Conservation (phyloP, 2,329 filamentous ascomycete genomes). For the Macrophomina phaseolina region DNA sequence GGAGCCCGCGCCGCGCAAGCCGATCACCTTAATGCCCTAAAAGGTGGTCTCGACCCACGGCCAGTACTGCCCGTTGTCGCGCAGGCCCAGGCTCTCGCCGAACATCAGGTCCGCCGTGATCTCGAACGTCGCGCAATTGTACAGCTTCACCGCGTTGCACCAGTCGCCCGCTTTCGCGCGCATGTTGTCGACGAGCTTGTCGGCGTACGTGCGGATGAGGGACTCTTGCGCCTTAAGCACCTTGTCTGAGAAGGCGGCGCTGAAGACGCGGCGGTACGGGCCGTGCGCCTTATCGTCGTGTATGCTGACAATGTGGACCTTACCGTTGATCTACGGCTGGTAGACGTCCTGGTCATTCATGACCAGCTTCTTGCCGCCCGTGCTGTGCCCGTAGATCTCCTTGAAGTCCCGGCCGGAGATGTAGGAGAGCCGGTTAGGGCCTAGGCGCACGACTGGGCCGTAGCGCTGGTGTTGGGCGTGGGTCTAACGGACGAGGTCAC, state of each 20-base stretch:
- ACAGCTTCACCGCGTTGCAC: constrained; percentile 41
- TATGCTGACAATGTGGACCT: constrained; percentile 35
- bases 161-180: constrained; percentile 33
- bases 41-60: constrained; percentile 43
- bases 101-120: constrained; percentile 35
- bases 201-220: constrained; percentile 47
- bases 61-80: constrained; percentile 30
- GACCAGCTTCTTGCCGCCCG: background rate
- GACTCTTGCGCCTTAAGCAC: constrained; percentile 48
- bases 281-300: constrained; percentile 48
- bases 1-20: background rate
- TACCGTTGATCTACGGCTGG: constrained; percentile 30
- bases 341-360: constrained; percentile 28
- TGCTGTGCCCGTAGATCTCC: background rate
- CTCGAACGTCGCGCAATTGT: constrained; percentile 34
- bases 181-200: constrained; percentile 45
- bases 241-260: constrained; percentile 48
- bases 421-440: too few relatives aligned
- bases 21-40: constrained; percentile 30
- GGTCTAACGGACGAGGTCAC: too few relatives aligned
- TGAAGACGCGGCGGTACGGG: constrained; percentile 45
- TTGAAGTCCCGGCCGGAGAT: too few relatives aligned
- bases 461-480: too few relatives aligned
- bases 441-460: too few relatives aligned
- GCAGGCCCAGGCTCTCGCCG: constrained; percentile 33